phyloP scores from a whole-genome alignment of 495 filamentous ascomycete species.

The Neurospora terricola region DNA sequence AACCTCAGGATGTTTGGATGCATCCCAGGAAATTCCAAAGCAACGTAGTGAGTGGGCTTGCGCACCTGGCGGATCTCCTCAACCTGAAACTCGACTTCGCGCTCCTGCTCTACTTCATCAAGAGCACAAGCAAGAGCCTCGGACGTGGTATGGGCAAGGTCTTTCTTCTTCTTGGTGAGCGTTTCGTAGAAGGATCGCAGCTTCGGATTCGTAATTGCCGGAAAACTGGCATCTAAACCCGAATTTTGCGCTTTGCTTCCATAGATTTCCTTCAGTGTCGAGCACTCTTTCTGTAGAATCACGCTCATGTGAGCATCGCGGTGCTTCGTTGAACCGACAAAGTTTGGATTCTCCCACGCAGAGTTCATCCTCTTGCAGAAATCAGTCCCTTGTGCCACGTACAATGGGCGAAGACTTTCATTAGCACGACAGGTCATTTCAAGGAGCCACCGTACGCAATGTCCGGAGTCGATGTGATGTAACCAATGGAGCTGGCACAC shows the following conservation, averaged over 20 bases:
- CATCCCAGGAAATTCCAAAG: conserved; percentile 18
- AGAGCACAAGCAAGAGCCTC: conserved; percentile 12
- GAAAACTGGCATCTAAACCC: background rate
- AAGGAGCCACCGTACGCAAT: conserved; percentile 48
- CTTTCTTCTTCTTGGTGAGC: background rate
- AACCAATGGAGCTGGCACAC: conserved; percentile 11
- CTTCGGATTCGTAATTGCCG: background rate
- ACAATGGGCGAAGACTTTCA: conserved; percentile 43
- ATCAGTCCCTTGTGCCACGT: conserved; percentile 43
- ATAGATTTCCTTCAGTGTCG: background rate
- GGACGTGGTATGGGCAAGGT: conserved; percentile 16
- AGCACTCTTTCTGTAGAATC: background rate
- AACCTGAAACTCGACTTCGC: conserved; percentile 27
- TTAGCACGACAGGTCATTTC: conserved; percentile 47
- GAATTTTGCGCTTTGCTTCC: background rate
- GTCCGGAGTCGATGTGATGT: conserved; percentile 26
- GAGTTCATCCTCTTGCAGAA: conserved; percentile 32
- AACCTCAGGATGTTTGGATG: conserved; percentile 13
- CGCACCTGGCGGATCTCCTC: conserved; percentile 36
- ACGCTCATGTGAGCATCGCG: background rate
- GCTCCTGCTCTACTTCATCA: conserved; percentile 42
- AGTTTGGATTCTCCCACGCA: background rate
- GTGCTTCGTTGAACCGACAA: background rate
- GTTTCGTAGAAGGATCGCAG: background rate
- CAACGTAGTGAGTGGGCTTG: conserved; percentile 11